Base-by-base conservation (phyloP, 305 asterid genomes). In the Plantago coronopus region DNA sequence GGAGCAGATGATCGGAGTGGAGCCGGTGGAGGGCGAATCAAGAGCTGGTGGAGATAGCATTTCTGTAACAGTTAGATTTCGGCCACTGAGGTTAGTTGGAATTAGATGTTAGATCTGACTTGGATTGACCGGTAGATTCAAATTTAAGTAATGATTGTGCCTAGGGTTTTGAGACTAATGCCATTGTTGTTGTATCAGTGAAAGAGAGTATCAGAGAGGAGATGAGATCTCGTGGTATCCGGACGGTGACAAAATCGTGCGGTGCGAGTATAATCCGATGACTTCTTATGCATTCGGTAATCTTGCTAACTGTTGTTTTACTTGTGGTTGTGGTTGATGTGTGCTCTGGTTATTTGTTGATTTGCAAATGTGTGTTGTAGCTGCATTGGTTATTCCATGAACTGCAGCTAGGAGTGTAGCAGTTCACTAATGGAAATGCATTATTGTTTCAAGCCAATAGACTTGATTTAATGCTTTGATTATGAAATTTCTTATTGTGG, bases 201-300 rank as follows among this genome's bases (percentile, higher is more conserved):
- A 90, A 57, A 78, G 97, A 67, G 99, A 94, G 68, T 88, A 82
- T 71, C 93, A 84, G 66, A 88, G 88, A 79, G 99, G 99, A 38
- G 97, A 94, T 57, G 99, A 94, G 79, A 77, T 80, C 64, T 80
- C 97, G 46, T 94, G 99, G 99, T 84, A 80, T 64, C 79, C 96
- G 2, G 99, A 88, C 62, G 87, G 83, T 5, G 94, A 90, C 59
- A 90, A 82, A 65, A 67, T 77, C 62, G 99, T 90, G 40, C 84
- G 97, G 15, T 90, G 81, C 67, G 99, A 90, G 79, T 86, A 80
- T 70, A 94, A 87, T 77, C 95, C 96, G 14, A 74, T 72, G 63
- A 90, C 90, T 55, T 90, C 95, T 47, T 94, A 84, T 72, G 97
- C 95, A 74, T 94, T 87, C 70, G 99, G 99, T 94, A 79, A 42